Percentiles rank a stretch among this genome's conserved stretches.
phyloP scores from a whole-genome alignment of 371 early-diverging fungal genomes.

The Rhizopus sp. region DNA sequence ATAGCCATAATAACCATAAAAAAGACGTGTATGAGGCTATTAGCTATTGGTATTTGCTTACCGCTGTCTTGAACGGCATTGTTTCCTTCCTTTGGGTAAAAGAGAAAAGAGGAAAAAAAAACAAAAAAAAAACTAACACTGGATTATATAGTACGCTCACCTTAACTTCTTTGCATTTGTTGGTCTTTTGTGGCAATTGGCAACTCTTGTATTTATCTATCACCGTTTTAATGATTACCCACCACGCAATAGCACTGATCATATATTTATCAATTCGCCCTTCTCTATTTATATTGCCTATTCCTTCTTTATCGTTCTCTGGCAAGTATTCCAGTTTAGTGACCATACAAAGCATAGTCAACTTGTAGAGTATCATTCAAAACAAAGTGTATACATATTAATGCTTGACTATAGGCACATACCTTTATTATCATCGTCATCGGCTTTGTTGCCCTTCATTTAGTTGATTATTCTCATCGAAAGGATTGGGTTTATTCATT shows the following conservation, averaged over 20 bases:
- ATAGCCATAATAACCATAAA: not conserved
- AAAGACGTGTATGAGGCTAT: slow-evolving; percentile 48
- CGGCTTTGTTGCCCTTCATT: slow-evolving; percentile 44
- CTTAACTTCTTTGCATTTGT: slow-evolving; percentile 43
- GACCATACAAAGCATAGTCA: slow-evolving; percentile 33
- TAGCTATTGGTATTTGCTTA: slow-evolving; percentile 47
- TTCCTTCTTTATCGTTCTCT: slow-evolving; percentile 34
- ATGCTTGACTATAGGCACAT: slow-evolving; percentile 24
- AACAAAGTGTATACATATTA: slow-evolving; percentile 1
- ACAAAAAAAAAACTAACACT: not conserved
- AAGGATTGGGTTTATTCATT: slow-evolving; percentile 52
- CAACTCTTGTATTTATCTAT: slow-evolving; percentile 41
- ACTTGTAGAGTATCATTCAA: slow-evolving; percentile 25
- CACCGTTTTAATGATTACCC: slow-evolving; percentile 50
- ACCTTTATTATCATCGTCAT: slow-evolving; percentile 33
- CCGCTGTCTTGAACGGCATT: slow-evolving; percentile 36
- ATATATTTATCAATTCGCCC: slow-evolving; percentile 43
- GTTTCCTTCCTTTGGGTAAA: slow-evolving; percentile 40
- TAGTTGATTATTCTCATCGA: slow-evolving; percentile 48
- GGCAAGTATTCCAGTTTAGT: slow-evolving; percentile 41
- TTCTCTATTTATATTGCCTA: slow-evolving; percentile 49
- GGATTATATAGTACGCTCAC: slow-evolving; percentile 26
- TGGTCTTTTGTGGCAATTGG: slow-evolving; percentile 46
- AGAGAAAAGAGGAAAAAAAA: not conserved
- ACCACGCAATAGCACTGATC: slow-evolving; percentile 42